Evolutionary conservation across 352 stramenopile species (phyloP).

Genomic region (Globisporangium acanthophoron): DNA sequence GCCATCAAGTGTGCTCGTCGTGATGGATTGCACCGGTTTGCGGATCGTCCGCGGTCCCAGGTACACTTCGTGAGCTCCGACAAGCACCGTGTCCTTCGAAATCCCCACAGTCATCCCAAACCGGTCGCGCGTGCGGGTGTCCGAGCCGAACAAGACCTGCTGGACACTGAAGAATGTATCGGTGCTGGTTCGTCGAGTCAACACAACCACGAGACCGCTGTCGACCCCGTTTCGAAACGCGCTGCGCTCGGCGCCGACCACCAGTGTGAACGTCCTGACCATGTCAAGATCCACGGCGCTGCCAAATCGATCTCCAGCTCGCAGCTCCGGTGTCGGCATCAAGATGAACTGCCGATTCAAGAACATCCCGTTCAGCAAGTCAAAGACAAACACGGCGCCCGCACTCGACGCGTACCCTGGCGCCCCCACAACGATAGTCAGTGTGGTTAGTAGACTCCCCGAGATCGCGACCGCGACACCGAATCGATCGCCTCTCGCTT

Average conservation of each 20-base stretch:
- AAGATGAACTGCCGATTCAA: slow-evolving; percentile 63
- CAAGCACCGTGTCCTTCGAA: slow-evolving; percentile 61
- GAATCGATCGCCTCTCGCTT: slow-evolving; percentile 52
- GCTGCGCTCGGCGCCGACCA: slow-evolving; percentile 53
- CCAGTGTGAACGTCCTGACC: slow-evolving; percentile 59
- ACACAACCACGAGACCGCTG: slow-evolving; percentile 46
- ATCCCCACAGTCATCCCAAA: slow-evolving; percentile 73
- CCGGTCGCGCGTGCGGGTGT: slow-evolving; percentile 51
- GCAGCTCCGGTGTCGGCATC: slow-evolving; percentile 36
- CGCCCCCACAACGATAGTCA: slow-evolving; percentile 61
- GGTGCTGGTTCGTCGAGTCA: slow-evolving; percentile 33
- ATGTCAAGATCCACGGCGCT: slow-evolving; percentile 69
- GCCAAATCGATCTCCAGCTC: slow-evolving; percentile 56
- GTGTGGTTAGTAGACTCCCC: slow-evolving; percentile 20
- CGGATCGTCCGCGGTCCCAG: slow-evolving; percentile 51
- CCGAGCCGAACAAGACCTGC: slow-evolving; percentile 58
- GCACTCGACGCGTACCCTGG: slow-evolving; percentile 47
- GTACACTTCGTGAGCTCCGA: slow-evolving; percentile 64
- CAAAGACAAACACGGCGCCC: slow-evolving; percentile 76
- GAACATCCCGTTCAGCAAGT: slow-evolving; percentile 53
- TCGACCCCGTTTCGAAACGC: slow-evolving; percentile 29
- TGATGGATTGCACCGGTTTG: slow-evolving; percentile 67
- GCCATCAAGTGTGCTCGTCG: slow-evolving; percentile 21
- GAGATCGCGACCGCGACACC: slow-evolving; percentile 65
- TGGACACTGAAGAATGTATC: slow-evolving; percentile 74